phyloP scores from a whole-genome alignment of 306 rosid species.

The Alnus rubra region DNA sequence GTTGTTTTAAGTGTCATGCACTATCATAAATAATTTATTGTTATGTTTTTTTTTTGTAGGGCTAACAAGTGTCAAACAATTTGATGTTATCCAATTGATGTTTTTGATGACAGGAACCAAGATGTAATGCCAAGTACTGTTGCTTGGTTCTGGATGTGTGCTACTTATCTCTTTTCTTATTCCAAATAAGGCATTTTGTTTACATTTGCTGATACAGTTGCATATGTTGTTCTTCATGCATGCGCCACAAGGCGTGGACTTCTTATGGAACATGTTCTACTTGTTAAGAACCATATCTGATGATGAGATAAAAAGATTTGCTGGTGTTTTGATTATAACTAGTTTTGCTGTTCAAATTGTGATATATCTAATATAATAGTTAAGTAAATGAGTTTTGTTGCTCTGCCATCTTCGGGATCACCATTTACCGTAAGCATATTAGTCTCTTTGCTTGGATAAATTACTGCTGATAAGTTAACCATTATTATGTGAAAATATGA shows the following conservation, averaged over 20 bases:
- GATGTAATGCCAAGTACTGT: background rate
- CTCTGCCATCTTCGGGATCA: background rate
- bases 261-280: background rate
- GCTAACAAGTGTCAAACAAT: background rate
- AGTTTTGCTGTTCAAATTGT: background rate
- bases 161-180: background rate
- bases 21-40: background rate
- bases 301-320: slow-evolving; percentile 4
- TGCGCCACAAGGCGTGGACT: background rate
- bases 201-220: background rate
- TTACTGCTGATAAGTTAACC: background rate
- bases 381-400: background rate
- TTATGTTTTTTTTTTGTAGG: background rate
- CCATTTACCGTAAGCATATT: background rate
- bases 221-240: background rate
- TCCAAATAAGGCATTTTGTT: background rate
- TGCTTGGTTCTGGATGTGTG: slow-evolving; percentile 2
- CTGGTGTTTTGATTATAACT: background rate
- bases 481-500: background rate
- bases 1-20: background rate
- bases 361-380: background rate
- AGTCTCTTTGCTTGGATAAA: background rate
- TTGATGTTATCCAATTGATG: background rate
- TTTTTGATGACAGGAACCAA: slow-evolving; percentile 3
- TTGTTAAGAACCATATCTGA: background rate